Conservation (phyloP, 140 eudicot species). For the Bidens hawaiensis region DNA sequence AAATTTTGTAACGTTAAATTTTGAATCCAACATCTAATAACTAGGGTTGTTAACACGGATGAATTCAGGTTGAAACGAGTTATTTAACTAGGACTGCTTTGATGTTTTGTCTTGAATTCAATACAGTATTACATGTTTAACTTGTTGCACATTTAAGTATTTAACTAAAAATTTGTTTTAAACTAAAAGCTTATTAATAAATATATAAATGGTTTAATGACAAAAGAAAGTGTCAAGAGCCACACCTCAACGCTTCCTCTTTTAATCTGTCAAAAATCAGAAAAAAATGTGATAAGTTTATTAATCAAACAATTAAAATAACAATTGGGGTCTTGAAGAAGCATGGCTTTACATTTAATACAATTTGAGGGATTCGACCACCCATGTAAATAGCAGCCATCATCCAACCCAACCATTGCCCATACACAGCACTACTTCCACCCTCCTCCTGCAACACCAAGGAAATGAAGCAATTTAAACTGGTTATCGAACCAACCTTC, state of each 20-base stretch:
- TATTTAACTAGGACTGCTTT: neutral
- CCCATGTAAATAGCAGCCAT: constrained; percentile 99
- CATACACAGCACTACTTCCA: constrained; percentile 35
- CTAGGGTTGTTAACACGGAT: neutral
- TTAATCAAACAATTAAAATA: neutral
- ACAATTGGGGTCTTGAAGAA: neutral
- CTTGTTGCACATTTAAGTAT: no score
- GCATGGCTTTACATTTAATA: constrained; percentile 57
- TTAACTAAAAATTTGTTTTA: no score
- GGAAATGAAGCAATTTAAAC: neutral
- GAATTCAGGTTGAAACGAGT: neutral
- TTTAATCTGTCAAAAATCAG: constrained; percentile 58
- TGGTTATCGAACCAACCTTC: no score
- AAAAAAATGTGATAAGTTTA: neutral
- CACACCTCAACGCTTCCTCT: constrained; percentile 93
- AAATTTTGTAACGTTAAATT: neutral
- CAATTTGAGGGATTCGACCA: constrained; percentile 89
- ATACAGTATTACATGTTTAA: no score
- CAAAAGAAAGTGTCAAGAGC: no score
- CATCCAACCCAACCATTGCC: constrained; percentile 97
- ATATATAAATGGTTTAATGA: neutral
- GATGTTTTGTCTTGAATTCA: no score
- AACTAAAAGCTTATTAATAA: no score
- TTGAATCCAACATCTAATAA: neutral
- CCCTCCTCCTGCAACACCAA: constrained; percentile 58